Evolutionary conservation across 306 rosid genomes (phyloP).

Genomic region (Senna siamea): DNA sequence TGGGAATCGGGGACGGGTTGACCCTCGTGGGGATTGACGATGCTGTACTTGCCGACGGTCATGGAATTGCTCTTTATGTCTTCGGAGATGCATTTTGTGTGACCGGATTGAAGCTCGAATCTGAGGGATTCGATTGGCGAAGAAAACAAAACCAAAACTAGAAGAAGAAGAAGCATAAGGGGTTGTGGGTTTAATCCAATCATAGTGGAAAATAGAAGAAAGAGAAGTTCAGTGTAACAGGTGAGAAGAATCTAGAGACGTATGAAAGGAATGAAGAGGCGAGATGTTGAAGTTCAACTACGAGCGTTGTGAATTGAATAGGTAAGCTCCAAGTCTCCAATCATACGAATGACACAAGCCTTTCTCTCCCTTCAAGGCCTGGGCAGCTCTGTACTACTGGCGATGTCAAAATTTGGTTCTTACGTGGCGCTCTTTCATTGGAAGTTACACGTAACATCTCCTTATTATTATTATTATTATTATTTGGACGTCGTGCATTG

Average conservation of each 20-base stretch:
- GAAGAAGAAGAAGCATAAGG: slow-evolving; percentile 32
- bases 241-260: neutral
- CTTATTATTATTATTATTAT: neutral
- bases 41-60: slow-evolving; percentile 82
- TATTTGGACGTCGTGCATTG: too few species aligned
- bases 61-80: slow-evolving; percentile 82
- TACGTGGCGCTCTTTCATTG: slow-evolving; percentile 50
- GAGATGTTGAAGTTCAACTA: neutral
- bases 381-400: slow-evolving; percentile 15
- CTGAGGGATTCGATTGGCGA: slow-evolving; percentile 67
- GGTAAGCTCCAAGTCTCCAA: slow-evolving; percentile 18
- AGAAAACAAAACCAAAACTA: slow-evolving; percentile 49
- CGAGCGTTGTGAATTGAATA: slow-evolving; percentile 23
- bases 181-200: slow-evolving; percentile 34
- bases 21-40: slow-evolving; percentile 72
- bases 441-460: slow-evolving; percentile 49
- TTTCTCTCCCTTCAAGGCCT: neutral
- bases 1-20: slow-evolving; percentile 72
- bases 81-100: slow-evolving; percentile 89
- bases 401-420: slow-evolving; percentile 18
- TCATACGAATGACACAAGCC: neutral
- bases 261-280: neutral
- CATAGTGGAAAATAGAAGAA: slow-evolving; percentile 25
- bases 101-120: slow-evolving; percentile 86
- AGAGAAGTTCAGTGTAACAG: neutral